A percentile compares a stretch with the other conserved stretches of the same genome.
Conservation (phyloP, 495 filamentous ascomycete genomes). For the Talaromyces proteolyticus region DNA sequence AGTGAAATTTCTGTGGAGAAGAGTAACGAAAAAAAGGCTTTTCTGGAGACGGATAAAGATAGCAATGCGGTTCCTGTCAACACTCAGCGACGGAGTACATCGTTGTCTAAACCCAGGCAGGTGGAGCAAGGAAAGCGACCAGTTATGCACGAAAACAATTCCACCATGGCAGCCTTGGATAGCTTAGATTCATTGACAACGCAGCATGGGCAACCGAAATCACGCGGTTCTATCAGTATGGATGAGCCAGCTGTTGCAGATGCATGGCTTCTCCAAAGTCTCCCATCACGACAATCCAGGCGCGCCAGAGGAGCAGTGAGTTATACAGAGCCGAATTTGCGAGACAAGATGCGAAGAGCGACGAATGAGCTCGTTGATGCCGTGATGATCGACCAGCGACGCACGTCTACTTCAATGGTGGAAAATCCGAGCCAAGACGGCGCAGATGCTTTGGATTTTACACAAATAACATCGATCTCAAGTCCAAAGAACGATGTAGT, state of each 20-base stretch:
- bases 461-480: not conserved
- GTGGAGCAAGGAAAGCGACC: not conserved
- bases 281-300: conserved; percentile 52
- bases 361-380: conserved; percentile 70
- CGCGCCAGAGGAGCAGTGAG: conserved; percentile 63
- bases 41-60: not conserved
- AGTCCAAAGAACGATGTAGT: not conserved
- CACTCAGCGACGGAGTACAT: too few species aligned
- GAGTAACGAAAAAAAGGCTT: not conserved
- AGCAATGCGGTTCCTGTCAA: too few species aligned
- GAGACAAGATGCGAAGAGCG: conserved; percentile 82
- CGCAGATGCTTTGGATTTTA: not conserved
- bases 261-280: conserved; percentile 19
- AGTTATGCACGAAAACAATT: not conserved
- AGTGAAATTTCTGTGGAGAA: not conserved
- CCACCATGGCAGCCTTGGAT: not conserved
- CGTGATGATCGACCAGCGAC: conserved; percentile 47
- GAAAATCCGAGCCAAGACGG: conserved; percentile 13
- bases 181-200: not conserved
- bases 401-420: conserved; percentile 23
- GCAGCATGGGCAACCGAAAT: not conserved
- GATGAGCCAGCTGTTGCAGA: conserved; percentile 3
- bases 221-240: not conserved
- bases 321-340: conserved; percentile 80
- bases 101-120: not conserved